These are phyloP conservation scores for Apiospora kogelbergensis DNA, from an alignment of 2,329 filamentous ascomycete species.

Conservation along the genomic window DNA sequence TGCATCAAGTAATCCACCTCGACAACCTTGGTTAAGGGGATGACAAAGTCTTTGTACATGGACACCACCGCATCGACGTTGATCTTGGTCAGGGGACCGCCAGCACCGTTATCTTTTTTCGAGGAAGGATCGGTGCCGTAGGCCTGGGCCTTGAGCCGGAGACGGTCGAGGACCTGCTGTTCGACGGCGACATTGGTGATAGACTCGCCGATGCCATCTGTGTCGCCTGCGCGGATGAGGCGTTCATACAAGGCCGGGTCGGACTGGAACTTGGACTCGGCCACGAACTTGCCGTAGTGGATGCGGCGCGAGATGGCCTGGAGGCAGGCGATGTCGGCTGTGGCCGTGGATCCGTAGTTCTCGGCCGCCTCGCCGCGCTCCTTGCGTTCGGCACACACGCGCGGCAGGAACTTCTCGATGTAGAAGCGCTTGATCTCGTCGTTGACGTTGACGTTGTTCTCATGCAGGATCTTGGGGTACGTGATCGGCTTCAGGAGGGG, in stretches of 20 bases:
- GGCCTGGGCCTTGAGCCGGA: constrained; percentile 85
- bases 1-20: constrained; percentile 99
- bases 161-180: constrained; percentile 82
- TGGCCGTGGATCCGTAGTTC: constrained; percentile 92
- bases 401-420: constrained; percentile 77
- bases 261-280: constrained; percentile 88
- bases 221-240: constrained; percentile 79
- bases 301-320: constrained; percentile 89
- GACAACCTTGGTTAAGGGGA: constrained; percentile 95
- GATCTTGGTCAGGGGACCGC: constrained; percentile 68
- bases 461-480: constrained; percentile 85
- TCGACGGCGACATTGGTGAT: constrained; percentile 92
- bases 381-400: constrained; percentile 72
- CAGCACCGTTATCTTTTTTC: constrained; percentile 46
- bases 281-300: constrained; percentile 98
- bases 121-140: constrained; percentile 83
- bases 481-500: constrained; percentile 85
- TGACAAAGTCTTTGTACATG: constrained; percentile 92
- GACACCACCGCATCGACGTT: constrained; percentile 86
- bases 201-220: constrained; percentile 78
- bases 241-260: constrained; percentile 78
- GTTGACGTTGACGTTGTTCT: constrained; percentile 90
- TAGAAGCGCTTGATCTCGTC: constrained; percentile 83
- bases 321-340: constrained; percentile 84
- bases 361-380: constrained; percentile 86